Percentiles rank a stretch among this genome's conserved stretches.
These are phyloP conservation scores for Fusarium hostae DNA, from an alignment of 2,329 filamentous ascomycete genomes.

Conservation along the genomic window DNA sequence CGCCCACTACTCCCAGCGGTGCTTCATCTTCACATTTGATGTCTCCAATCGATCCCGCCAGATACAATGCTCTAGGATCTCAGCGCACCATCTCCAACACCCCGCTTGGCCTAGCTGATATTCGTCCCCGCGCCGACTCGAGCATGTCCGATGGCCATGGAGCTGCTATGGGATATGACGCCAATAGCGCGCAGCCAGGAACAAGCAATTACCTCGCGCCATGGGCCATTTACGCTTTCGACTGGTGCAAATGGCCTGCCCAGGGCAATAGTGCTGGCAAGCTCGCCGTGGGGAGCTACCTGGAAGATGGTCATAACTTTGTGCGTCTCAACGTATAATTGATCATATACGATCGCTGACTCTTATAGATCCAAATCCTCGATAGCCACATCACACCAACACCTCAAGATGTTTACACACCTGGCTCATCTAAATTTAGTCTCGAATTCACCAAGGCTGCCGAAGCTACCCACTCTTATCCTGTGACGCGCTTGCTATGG, in stretches of 20 bases:
- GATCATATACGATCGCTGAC: constrained; percentile 11
- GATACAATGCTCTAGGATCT: constrained; percentile 66
- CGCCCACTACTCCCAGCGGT: constrained; percentile 72
- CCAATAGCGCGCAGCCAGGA: constrained; percentile 71
- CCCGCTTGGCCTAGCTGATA: constrained; percentile 90
- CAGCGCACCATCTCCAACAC: constrained; percentile 80
- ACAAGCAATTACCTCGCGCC: constrained; percentile 95
- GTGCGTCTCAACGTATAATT: constrained; percentile 57
- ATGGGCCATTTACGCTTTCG: constrained; percentile 95
- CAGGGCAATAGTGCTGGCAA: constrained; percentile 86
- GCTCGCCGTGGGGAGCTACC: constrained; percentile 92
- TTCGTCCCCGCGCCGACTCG: constrained; percentile 86
- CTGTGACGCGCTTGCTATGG: constrained; percentile 94
- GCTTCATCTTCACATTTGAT: constrained; percentile 71
- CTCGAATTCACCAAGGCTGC: constrained; percentile 94
- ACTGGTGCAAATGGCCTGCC: constrained; percentile 99
- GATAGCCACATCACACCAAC: constrained; percentile 84
- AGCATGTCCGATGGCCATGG: constrained; percentile 77
- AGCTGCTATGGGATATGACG: constrained; percentile 72
- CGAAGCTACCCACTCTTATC: constrained; percentile 97
- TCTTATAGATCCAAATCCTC: constrained; percentile 88
- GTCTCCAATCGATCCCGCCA: constrained; percentile 62
- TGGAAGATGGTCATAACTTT: constrained; percentile 98
- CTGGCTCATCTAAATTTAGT: constrained; percentile 77
- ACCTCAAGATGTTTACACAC: constrained; percentile 73